Percentiles rank a stretch among this genome's conserved stretches.
Evolutionary conservation across 2,329 filamentous ascomycete genomes (phyloP).

Genomic region (Diaporthe citrichinensis): DNA sequence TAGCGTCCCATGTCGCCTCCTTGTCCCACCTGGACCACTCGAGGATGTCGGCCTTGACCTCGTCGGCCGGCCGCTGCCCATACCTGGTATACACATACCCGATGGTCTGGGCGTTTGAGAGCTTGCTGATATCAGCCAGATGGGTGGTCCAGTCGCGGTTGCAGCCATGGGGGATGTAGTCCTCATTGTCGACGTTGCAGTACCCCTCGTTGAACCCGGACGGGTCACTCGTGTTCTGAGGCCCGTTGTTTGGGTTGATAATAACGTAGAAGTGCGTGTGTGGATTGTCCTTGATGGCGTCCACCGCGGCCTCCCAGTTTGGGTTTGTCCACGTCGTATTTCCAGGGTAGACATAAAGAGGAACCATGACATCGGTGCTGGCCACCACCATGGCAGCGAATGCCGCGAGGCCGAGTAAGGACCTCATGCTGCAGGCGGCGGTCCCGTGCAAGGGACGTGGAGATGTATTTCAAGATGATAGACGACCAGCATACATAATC

Average conservation of each 20-base stretch:
- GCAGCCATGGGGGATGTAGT: slow-evolving; percentile 42
- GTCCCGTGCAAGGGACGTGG: not conserved
- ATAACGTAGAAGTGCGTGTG: slow-evolving; percentile 42
- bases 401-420: slow-evolving; percentile 30
- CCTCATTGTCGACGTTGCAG: slow-evolving; percentile 38
- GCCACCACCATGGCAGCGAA: slow-evolving; percentile 34
- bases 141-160: slow-evolving; percentile 44
- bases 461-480: not conserved
- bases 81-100: slow-evolving; percentile 42
- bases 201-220: slow-evolving; percentile 37
- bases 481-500: slow-evolving; percentile 7
- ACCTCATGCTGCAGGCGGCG: slow-evolving; percentile 27
- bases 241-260: slow-evolving; percentile 43
- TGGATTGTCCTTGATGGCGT: slow-evolving; percentile 39
- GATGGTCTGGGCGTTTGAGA: slow-evolving; percentile 42
- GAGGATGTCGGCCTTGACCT: slow-evolving; percentile 38
- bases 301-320: slow-evolving; percentile 39
- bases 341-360: slow-evolving; percentile 41
- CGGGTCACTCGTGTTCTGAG: slow-evolving; percentile 39
- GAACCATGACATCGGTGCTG: slow-evolving; percentile 39
- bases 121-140: slow-evolving; percentile 39
- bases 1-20: slow-evolving; percentile 36
- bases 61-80: slow-evolving; percentile 27
- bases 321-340: slow-evolving; percentile 41
- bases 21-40: slow-evolving; percentile 42